phyloP scores from a whole-genome alignment of 2,329 filamentous ascomycete genomes.

The Lecanicillium sp. region DNA sequence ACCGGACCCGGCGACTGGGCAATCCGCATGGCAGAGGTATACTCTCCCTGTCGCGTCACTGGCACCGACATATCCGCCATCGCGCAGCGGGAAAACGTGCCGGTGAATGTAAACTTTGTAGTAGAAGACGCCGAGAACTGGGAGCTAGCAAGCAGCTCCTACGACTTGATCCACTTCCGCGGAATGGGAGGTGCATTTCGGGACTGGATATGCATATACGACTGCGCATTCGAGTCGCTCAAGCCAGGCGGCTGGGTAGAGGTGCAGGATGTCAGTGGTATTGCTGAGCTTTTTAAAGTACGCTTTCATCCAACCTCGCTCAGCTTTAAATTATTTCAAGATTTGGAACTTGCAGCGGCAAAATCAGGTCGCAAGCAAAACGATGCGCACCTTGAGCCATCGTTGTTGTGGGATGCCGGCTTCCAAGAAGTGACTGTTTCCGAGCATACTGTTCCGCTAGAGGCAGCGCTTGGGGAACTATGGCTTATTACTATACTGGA shows the following conservation, averaged over 20 bases:
- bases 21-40: conserved; percentile 44
- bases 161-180: conserved; percentile 50
- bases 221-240: conserved; percentile 42
- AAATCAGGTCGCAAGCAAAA: conserved; percentile 9
- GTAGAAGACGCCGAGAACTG: conserved; percentile 49
- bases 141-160: conserved; percentile 40
- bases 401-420: conserved; percentile 36
- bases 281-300: conserved; percentile 23
- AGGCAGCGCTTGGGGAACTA: conserved; percentile 39
- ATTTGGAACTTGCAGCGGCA: no score
- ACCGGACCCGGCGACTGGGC: conserved; percentile 48
- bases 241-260: conserved; percentile 52
- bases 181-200: conserved; percentile 47
- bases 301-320: no score
- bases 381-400: conserved; percentile 35
- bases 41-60: conserved; percentile 46
- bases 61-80: conserved; percentile 53
- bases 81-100: conserved; percentile 43
- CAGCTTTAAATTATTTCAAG: no score
- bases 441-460: conserved; percentile 40
- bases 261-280: conserved; percentile 41
- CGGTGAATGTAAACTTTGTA: conserved; percentile 52
- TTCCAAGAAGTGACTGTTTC: conserved; percentile 42
- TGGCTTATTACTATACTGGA: conserved; percentile 46
- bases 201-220: conserved; percentile 47